phyloP scores from a whole-genome alignment of 768 basidiomycete species.

The Tricholoma terreum region DNA sequence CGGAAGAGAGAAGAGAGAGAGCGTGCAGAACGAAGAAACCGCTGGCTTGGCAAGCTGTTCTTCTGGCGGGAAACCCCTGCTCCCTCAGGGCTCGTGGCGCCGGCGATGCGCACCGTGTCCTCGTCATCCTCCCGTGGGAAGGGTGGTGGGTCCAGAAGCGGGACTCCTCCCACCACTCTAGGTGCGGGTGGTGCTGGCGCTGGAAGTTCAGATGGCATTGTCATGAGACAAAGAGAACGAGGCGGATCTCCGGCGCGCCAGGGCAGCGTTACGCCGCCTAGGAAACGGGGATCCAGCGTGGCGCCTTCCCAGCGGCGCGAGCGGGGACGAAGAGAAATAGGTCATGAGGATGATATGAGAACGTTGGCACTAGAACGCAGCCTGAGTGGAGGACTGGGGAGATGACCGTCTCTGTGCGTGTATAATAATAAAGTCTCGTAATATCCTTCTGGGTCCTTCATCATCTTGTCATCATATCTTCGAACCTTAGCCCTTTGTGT shows the following conservation, averaged over 20 bases:
- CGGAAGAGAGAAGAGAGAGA: slow-evolving; percentile 65
- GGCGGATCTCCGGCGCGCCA: slow-evolving; percentile 22
- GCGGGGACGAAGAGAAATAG: slow-evolving; percentile 4
- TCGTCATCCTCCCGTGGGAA: slow-evolving; percentile 21
- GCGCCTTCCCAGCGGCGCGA: slow-evolving; percentile 4
- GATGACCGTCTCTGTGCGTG: not conserved
- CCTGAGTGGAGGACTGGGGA: slow-evolving; percentile 6
- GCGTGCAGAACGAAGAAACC: slow-evolving; percentile 28
- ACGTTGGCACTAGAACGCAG: slow-evolving; percentile 22
- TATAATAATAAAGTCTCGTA: not conserved
- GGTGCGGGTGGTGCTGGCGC: slow-evolving; percentile 4
- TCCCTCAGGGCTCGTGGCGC: slow-evolving; percentile 3
- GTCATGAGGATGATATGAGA: slow-evolving; percentile 15
- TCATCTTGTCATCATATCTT: no score
- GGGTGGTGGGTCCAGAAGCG: slow-evolving; percentile 31
- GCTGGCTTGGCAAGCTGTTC: slow-evolving; percentile 30
- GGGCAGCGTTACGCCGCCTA: slow-evolving; percentile 1
- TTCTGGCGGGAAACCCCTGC: slow-evolving; percentile 19
- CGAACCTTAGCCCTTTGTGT: no score
- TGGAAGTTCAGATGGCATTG: slow-evolving; percentile 15
- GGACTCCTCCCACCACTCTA: slow-evolving; percentile 30
- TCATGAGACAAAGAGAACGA: slow-evolving; percentile 29
- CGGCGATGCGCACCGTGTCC: slow-evolving; percentile 25
- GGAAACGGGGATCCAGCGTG: not conserved
- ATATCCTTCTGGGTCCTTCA: no score